Percentiles rank a stretch among this genome's conserved stretches.
Evolutionary conservation across 495 filamentous ascomycete genomes (phyloP).

Genomic region (Penicillium samsonianum): DNA sequence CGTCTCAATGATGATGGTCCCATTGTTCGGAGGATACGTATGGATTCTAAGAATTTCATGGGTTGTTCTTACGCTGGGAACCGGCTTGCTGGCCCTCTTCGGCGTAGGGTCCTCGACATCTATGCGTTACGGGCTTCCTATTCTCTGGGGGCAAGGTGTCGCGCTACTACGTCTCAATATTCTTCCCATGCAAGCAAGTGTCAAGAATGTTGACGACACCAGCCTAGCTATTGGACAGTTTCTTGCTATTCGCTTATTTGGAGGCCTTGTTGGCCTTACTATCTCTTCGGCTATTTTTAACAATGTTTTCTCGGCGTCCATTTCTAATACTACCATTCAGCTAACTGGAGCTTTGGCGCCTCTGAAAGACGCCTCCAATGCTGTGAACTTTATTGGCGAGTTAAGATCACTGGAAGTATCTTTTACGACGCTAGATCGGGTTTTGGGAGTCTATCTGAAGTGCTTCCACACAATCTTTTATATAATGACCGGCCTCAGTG

Average conservation of each 20-base stretch:
- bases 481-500: neutral
- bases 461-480: neutral
- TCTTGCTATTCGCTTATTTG: neutral
- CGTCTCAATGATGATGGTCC: neutral
- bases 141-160: neutral
- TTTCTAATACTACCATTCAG: neutral
- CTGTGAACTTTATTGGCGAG: neutral
- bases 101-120: neutral
- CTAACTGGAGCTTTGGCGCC: neutral
- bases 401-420: neutral
- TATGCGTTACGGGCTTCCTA: neutral
- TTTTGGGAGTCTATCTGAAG: neutral
- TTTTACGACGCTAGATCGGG: neutral
- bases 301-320: neutral
- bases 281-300: neutral
- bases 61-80: neutral
- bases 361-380: neutral
- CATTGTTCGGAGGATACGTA: neutral
- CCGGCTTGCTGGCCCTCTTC: neutral
- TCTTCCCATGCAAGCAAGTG: neutral
- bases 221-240: neutral
- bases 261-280: neutral
- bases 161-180: neutral
- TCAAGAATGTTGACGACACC: neutral
- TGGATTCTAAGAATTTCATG: neutral